A percentile compares a stretch with the other conserved stretches of the same genome.
phyloP scores from a whole-genome alignment of 257 asterid species.

The Nyctanthes arbortristis region DNA sequence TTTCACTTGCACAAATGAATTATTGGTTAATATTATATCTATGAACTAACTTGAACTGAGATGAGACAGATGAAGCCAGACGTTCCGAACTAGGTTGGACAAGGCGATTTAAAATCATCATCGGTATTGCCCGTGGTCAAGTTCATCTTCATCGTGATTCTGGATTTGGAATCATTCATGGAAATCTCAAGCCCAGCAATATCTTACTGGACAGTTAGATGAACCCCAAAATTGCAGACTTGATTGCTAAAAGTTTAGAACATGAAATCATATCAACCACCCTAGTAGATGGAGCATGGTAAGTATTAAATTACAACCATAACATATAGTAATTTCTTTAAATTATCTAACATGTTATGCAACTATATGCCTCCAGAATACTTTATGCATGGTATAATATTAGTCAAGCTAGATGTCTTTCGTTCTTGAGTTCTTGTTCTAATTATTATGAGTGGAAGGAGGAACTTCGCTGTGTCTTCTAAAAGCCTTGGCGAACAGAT shows the following conservation, averaged over 20 bases:
- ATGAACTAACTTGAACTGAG: background rate
- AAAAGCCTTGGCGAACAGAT: background rate
- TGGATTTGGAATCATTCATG: background rate
- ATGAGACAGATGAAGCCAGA: background rate
- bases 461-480: background rate
- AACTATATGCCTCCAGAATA: background rate
- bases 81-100: background rate
- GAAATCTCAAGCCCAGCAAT: background rate
- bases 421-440: background rate
- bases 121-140: background rate
- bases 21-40: no score
- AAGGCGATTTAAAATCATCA: no score
- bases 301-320: background rate
- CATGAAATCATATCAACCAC: background rate
- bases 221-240: background rate
- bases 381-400: no score
- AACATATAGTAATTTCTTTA: background rate
- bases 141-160: background rate
- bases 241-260: no score
- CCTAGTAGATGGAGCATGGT: background rate
- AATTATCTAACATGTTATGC: background rate
- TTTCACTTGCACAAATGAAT: no score
- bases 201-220: background rate
- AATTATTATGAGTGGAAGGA: background rate
- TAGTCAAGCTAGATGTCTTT: background rate